A percentile compares a stretch with the other conserved stretches of the same genome.
These are phyloP conservation scores for Teunomyces panamensis DNA, from an alignment of 805 yeast species.

Conservation along the genomic window DNA sequence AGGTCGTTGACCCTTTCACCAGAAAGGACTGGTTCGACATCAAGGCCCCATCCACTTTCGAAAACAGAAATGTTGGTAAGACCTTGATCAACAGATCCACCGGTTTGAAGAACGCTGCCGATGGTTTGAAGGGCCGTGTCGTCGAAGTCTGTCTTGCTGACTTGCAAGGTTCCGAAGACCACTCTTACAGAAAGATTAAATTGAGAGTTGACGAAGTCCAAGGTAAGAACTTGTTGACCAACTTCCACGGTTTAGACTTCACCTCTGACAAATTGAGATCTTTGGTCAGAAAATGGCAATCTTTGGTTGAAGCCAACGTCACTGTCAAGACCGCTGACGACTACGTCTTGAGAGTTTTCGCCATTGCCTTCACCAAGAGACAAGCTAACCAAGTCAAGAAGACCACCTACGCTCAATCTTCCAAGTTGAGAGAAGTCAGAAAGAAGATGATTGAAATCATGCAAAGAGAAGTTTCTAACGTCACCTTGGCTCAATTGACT, in stretches of 20 bases:
- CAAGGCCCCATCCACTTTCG: conserved; percentile 98
- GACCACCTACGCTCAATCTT: conserved; percentile 96
- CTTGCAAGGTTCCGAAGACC: conserved; percentile 98
- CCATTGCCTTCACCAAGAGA: conserved; percentile 98
- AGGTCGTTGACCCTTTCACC: conserved; percentile 99
- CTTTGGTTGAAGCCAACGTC: conserved; percentile 95
- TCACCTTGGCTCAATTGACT: conserved; percentile 94
- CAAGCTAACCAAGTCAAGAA: conserved; percentile 95
- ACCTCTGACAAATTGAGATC: conserved; percentile 97
- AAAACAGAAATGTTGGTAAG: conserved; percentile 98
- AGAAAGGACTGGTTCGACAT: conserved; percentile 98
- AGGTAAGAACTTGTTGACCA: conserved; percentile 97
- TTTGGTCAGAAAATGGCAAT: conserved; percentile 98
- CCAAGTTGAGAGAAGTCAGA: conserved; percentile 96
- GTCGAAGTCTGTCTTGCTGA: conserved; percentile 95
- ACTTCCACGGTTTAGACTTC: conserved; percentile 99
- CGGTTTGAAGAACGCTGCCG: conserved; percentile 97
- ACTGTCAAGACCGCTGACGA: conserved; percentile 98
- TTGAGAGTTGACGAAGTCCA: conserved; percentile 98
- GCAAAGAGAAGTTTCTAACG: conserved; percentile 93
- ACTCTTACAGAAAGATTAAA: conserved; percentile 94
- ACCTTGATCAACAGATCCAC: conserved; percentile 97
- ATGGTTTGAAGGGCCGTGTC: conserved; percentile 97
- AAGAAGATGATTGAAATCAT: conserved; percentile 95
- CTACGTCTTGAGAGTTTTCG: conserved; percentile 93